Base-by-base conservation (phyloP, 345 rosid species). In the Ceriops zippeliana region DNA sequence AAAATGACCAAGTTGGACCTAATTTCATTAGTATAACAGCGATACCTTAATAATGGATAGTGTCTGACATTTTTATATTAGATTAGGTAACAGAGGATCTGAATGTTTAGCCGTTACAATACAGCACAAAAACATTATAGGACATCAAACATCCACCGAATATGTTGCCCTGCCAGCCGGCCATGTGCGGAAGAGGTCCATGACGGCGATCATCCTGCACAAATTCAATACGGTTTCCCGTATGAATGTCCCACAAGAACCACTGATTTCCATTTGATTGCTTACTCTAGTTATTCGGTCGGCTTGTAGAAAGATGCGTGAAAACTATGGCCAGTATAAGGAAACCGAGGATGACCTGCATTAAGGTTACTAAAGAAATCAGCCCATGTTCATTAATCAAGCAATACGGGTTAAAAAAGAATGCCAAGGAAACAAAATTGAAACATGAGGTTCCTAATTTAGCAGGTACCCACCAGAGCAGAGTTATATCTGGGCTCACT, bases 301-400 rank as follows among this genome's bases (percentile, higher is more conserved):
- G 72, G 32, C 68, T 85, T 62, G 75, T 58, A 20, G 58, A 67
- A 15, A 72, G 81, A 76, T 81, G 73, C 0, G 73, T 69, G 6
- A 79, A 69, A 67, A 83, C 13, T 49, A 83, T 72, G 52, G 88
- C 81, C 79, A 86, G 32, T 34, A 82, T 20, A 31, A 84, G 61
- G 67, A 86, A 63, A 30, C 82, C 49, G 20, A 86, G 51, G 35
- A 71, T 42, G 47, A 76, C 67, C 96, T 89, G 85, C 73, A 76
- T 54, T 4, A 62, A 56, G 64, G 54, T 53, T 1, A 59, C 26
- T 35, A 34, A 66, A 58, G 52, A 53, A 65, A 70, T 78, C 67
- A 74, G 68, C 26, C 21, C 31, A 70, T 47, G 21, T 63, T 57
- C 59, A 28, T 38, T 26, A 27, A 56, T 20, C 27, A 32, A 6